Evolutionary conservation across 2,329 filamentous ascomycete genomes (phyloP).

Genomic region (Aureobasidium sp.): DNA sequence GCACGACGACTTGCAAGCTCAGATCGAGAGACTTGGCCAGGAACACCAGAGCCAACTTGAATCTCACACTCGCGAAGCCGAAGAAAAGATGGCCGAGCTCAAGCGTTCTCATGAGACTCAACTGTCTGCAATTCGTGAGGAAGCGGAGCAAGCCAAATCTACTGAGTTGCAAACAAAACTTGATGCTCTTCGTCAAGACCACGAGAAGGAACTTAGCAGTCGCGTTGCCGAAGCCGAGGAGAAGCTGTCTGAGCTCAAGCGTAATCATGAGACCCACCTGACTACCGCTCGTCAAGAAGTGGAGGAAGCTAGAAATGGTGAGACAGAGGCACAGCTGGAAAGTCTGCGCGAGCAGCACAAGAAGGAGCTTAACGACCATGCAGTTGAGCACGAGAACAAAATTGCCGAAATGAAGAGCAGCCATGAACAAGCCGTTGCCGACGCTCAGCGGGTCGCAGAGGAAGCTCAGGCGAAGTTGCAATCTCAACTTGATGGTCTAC

Average conservation of each 20-base stretch:
- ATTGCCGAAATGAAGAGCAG: neutral
- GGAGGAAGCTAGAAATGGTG: neutral
- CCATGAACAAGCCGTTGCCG: slow-evolving; percentile 4
- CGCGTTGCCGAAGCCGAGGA: neutral
- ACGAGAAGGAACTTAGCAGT: neutral
- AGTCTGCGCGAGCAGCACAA: neutral
- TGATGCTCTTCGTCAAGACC: neutral
- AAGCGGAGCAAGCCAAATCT: slow-evolving; percentile 1
- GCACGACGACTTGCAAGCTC: slow-evolving; percentile 4
- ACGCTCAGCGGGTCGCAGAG: neutral
- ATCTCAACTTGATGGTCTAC: neutral
- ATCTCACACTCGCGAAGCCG: neutral
- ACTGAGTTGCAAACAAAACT: neutral
- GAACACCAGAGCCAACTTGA: neutral
- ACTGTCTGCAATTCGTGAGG: neutral
- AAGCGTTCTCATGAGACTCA: neutral
- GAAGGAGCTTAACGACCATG: neutral
- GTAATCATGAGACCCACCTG: neutral
- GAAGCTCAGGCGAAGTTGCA: slow-evolving; percentile 3
- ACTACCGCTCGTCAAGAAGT: neutral
- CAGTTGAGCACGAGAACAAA: neutral
- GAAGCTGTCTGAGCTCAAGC: neutral
- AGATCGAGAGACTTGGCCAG: neutral
- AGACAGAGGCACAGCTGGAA: slow-evolving; percentile 1
- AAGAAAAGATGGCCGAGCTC: neutral